A percentile compares a stretch with the other conserved stretches of the same genome.
These are phyloP conservation scores for Zygosaccharomyces siamensis DNA, from an alignment of 805 yeast genomes.

Conservation along the genomic window DNA sequence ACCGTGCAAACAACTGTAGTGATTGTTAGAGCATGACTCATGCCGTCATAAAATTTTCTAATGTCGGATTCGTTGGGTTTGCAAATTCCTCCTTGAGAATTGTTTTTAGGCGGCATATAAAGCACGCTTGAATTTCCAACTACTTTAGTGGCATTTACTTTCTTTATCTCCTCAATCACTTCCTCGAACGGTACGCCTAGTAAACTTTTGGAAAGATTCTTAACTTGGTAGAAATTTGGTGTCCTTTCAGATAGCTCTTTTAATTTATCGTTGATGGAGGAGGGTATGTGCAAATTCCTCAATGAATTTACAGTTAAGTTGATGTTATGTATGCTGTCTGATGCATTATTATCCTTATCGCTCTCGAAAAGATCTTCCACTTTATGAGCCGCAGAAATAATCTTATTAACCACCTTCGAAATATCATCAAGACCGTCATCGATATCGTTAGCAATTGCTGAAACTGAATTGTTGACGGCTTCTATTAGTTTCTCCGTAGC, in stretches of 20 bases:
- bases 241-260: conserved; percentile 46
- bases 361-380: conserved; percentile 55
- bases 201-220: conserved; percentile 50
- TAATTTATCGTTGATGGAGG: conserved; percentile 55
- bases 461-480: conserved; percentile 58
- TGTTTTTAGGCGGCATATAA: conserved; percentile 39
- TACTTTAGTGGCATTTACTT: conserved; percentile 30
- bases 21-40: conserved; percentile 34
- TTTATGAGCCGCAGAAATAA: conserved; percentile 47
- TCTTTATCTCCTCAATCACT: conserved; percentile 39
- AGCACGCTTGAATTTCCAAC: conserved; percentile 25
- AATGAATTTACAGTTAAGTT: conserved; percentile 55
- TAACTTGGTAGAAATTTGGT: conserved; percentile 63
- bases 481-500: conserved; percentile 60
- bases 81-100: conserved; percentile 36
- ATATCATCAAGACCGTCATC: conserved; percentile 63
- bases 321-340: conserved; percentile 39
- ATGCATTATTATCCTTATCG: conserved; percentile 33
- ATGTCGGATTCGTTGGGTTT: conserved; percentile 38
- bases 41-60: conserved; percentile 35
- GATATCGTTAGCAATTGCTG: conserved; percentile 51
- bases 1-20: conserved; percentile 39
- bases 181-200: conserved; percentile 57
- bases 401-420: conserved; percentile 50
- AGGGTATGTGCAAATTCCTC: conserved; percentile 58